A percentile compares a stretch with the other conserved stretches of the same genome.
These are phyloP conservation scores for Beauveria scarabaeidicola DNA, from an alignment of 2,329 filamentous ascomycete species.

Conservation along the genomic window DNA sequence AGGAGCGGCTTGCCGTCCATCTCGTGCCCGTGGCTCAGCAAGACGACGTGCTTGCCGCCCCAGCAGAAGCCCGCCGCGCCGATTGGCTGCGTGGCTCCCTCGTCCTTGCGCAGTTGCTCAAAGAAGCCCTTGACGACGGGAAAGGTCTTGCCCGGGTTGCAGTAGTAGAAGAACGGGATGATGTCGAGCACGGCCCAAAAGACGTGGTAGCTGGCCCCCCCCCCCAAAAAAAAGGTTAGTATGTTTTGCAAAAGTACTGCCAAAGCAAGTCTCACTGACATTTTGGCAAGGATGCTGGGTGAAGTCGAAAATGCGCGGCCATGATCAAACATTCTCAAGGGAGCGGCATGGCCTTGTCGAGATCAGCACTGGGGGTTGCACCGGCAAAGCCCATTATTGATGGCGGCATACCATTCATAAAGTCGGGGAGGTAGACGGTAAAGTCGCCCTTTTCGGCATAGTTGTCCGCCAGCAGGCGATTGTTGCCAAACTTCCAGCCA, in stretches of 20 bases:
- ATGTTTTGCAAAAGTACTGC: not conserved
- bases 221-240: not conserved
- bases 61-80: constrained; percentile 55
- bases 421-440: constrained; percentile 47
- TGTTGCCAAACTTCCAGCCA: constrained; percentile 46
- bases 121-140: constrained; percentile 30
- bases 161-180: constrained; percentile 26
- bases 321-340: constrained; percentile 22
- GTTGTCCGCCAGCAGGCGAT: constrained; percentile 42
- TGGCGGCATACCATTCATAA: constrained; percentile 34
- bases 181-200: constrained; percentile 18
- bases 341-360: constrained; percentile 21
- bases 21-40: constrained; percentile 33
- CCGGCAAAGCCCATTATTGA: not conserved
- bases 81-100: constrained; percentile 26
- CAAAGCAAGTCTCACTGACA: constrained; percentile 17
- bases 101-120: constrained; percentile 26
- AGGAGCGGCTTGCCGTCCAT: constrained; percentile 31
- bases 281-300: constrained; percentile 19
- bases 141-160: constrained; percentile 22
- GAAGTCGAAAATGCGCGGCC: constrained; percentile 19
- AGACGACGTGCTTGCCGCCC: constrained; percentile 48
- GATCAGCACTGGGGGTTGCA: not conserved
- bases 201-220: constrained; percentile 22
- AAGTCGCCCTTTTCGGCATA: constrained; percentile 44